These are phyloP conservation scores for Macrophomina tecta DNA, from an alignment of 2,329 filamentous ascomycete genomes.

Conservation along the genomic window DNA sequence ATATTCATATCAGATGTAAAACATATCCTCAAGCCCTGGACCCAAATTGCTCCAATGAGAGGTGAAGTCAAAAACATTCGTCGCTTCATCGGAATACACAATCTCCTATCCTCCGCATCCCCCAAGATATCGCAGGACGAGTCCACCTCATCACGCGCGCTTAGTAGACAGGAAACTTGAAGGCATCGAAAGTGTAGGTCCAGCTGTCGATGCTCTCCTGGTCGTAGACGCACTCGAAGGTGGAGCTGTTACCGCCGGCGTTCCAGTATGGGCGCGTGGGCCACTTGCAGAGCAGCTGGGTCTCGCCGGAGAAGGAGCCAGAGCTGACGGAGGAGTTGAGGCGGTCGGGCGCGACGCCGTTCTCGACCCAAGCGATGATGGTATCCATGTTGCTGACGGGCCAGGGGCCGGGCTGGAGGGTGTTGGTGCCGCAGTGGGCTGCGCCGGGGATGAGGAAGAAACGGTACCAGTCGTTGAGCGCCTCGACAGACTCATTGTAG, in stretches of 20 bases:
- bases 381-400: conserved; percentile 29
- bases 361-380: conserved; percentile 32
- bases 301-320: conserved; percentile 41
- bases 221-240: conserved; percentile 24
- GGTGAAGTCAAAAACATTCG: neutral
- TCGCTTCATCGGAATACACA: neutral
- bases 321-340: conserved; percentile 49
- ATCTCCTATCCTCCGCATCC: neutral
- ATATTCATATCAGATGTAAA: neutral
- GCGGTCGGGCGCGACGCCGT: conserved; percentile 38
- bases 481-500: conserved; percentile 32
- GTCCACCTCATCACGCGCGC: too few relatives aligned
- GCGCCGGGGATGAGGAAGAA: conserved; percentile 48
- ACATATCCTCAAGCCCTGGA: neutral
- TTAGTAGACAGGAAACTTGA: conserved; percentile 29
- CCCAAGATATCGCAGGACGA: too few relatives aligned
- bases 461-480: conserved; percentile 60
- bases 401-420: conserved; percentile 29
- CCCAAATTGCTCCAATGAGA: too few relatives aligned
- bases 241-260: neutral
- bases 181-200: conserved; percentile 24
- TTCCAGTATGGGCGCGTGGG: conserved; percentile 40
- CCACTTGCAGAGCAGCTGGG: conserved; percentile 49
- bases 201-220: conserved; percentile 20
- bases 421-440: conserved; percentile 29